These are phyloP conservation scores for Sungouiozyma intestinalis DNA, from an alignment of 805 yeast genomes.

Conservation along the genomic window DNA sequence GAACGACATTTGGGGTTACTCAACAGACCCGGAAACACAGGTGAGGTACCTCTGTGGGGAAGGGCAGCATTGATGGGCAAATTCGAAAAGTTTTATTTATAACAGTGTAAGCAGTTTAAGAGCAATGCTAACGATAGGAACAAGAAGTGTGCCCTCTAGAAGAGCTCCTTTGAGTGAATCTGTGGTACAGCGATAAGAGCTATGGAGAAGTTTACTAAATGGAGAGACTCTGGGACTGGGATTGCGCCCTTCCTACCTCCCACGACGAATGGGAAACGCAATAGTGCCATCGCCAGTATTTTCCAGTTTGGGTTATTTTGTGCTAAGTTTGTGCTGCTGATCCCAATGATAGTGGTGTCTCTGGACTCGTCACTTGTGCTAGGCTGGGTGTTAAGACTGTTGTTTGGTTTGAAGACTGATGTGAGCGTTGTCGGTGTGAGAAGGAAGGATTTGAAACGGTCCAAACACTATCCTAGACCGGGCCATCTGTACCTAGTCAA, in stretches of 20 bases:
- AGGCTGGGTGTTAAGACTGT: constrained; percentile 22
- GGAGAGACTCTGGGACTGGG: constrained; percentile 91
- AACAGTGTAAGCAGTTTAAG: no score
- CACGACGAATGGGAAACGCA: neutral
- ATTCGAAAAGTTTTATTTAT: no score
- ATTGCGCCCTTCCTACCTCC: constrained; percentile 76
- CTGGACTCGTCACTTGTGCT: constrained; percentile 8
- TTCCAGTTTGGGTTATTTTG: constrained; percentile 5
- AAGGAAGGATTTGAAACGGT: constrained; percentile 21
- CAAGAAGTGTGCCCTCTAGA: no score
- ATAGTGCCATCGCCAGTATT: neutral
- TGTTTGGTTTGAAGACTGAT: constrained; percentile 29
- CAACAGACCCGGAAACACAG: no score
- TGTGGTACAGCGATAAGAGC: no score
- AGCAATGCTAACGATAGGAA: no score
- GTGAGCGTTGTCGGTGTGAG: constrained; percentile 37
- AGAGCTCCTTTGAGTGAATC: no score
- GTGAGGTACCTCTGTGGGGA: no score
- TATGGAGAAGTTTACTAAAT: constrained; percentile 77
- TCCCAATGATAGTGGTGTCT: constrained; percentile 12
- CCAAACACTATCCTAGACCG: constrained; percentile 26
- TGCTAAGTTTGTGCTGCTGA: constrained; percentile 10
- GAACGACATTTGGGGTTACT: no score
- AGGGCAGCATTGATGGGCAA: no score
- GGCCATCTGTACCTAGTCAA: constrained; percentile 39